Evolutionary conservation across 2,329 filamentous ascomycete genomes (phyloP), one percentile per base, ranked within the genome.

Genomic region (Fusarium napiforme): DNA sequence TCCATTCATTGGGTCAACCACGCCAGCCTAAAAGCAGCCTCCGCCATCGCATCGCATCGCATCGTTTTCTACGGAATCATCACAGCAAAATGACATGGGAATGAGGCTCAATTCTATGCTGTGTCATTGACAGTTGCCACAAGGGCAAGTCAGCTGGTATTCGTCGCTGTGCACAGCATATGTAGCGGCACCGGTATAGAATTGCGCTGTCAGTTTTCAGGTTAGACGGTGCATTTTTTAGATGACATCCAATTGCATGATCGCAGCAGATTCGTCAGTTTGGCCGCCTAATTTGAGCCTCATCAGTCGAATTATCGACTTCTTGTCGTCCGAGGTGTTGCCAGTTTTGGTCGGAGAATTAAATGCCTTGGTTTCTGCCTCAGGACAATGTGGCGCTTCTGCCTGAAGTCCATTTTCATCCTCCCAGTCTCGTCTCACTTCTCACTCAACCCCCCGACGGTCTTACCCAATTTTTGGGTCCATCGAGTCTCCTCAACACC

Each of bases 1-100:
- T 61, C 47, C 56, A 47, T 71, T 36, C 45, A 72, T 73, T 73
- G 59, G 73, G 58, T 63, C 56, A 67, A 58, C 30, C 63, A 67
- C 55, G 58, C 55, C 53, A 60, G 47, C 64, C 65, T 50, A 49
- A 60, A 40, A 58, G 42, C 52, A 62, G 39, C 55, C 50, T 67
- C 42, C 42, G 71, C 42, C 23, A 28, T 34, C 23, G 55, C n/a
- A 56, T 45, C 1, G 58, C 21, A 56, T 45, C 1, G 58, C 50
- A 60, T 47, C 50, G 32, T 36, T 47, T 36, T 46, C 12, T 36
- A 30, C 46, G 10, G 26, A 28, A 39, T 21, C n/a, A 43, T 34
- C 60, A 50, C 43, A 47, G 36, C 9, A 21, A 43, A 26, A 53
- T 16, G 36, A 23, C 21, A 26, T 26, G 9, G 11, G 15, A n/a